phyloP scores from a whole-genome alignment of 805 yeast species.

The Metschnikowia amazonensis region DNA sequence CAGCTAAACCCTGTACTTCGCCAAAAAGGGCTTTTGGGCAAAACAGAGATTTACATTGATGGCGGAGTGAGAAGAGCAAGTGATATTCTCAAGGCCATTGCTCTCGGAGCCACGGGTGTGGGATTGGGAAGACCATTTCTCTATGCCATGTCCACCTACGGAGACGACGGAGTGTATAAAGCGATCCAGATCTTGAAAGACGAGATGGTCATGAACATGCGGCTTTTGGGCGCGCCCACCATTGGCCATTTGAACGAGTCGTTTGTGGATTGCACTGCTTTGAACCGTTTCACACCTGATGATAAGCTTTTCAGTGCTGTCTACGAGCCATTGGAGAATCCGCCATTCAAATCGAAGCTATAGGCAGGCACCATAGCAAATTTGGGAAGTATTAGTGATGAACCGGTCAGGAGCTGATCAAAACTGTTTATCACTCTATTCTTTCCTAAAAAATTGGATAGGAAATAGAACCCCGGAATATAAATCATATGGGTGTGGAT shows the following conservation, averaged over 20 bases:
- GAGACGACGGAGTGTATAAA: constrained; percentile 65
- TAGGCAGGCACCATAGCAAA: too few species aligned
- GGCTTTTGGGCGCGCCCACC: constrained; percentile 56
- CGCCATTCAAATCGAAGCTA: constrained; percentile 41
- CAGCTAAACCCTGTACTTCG: constrained; percentile 48
- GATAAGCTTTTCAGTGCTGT: constrained; percentile 54
- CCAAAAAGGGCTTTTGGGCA: constrained; percentile 38
- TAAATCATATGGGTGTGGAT: too few species aligned
- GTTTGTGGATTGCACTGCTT: constrained; percentile 54
- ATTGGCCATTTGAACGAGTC: constrained; percentile 49
- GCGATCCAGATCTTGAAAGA: constrained; percentile 60
- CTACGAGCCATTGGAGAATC: constrained; percentile 54
- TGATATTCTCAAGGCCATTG: constrained; percentile 71
- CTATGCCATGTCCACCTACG: constrained; percentile 77
- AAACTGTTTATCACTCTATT: too few species aligned
- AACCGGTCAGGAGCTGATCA: too few species aligned
- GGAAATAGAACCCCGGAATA: too few species aligned
- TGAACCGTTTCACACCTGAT: constrained; percentile 41
- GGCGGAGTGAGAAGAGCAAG: constrained; percentile 79
- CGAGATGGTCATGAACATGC: constrained; percentile 64
- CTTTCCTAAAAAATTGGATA: too few species aligned
- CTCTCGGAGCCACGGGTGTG: constrained; percentile 72
- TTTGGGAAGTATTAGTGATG: too few species aligned
- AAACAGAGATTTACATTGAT: constrained; percentile 63
- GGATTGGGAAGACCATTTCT: constrained; percentile 76